phyloP scores from a whole-genome alignment of 495 filamentous ascomycete species.

The Penicillium cataractarum region DNA sequence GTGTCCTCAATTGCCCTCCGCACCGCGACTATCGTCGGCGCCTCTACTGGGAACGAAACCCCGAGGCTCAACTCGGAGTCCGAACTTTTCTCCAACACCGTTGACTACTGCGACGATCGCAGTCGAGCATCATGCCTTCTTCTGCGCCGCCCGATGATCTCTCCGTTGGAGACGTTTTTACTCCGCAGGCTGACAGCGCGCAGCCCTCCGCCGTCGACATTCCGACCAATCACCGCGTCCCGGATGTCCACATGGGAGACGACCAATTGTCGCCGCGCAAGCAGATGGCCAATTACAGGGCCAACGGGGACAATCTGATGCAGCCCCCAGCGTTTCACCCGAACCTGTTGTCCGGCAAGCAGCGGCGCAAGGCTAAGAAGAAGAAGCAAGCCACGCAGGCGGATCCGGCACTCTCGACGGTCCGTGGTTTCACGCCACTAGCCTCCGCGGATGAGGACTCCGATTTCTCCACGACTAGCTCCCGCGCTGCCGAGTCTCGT shows the following conservation, averaged over 20 bases:
- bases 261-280: slow-evolving; percentile 34
- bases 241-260: slow-evolving; percentile 38
- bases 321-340: slow-evolving; percentile 29
- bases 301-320: slow-evolving; percentile 22
- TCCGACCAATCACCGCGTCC: slow-evolving; percentile 28
- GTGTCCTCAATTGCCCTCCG: slow-evolving; percentile 25
- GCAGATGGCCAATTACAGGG: slow-evolving; percentile 18
- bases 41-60: not conserved
- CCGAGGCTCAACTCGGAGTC: slow-evolving; percentile 1
- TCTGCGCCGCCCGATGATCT: slow-evolving; percentile 39
- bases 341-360: slow-evolving; percentile 37
- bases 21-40: slow-evolving; percentile 17
- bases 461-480: slow-evolving; percentile 62
- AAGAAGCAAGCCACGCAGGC: slow-evolving; percentile 54
- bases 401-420: slow-evolving; percentile 68
- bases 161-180: slow-evolving; percentile 52
- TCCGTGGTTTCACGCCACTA: slow-evolving; percentile 86
- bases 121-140: slow-evolving; percentile 26
- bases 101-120: not conserved
- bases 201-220: slow-evolving; percentile 30
- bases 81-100: slow-evolving; percentile 3
- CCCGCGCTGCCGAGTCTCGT: slow-evolving; percentile 44
- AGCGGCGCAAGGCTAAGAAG: slow-evolving; percentile 49
- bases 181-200: slow-evolving; percentile 45
- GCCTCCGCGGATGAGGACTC: slow-evolving; percentile 85